Base-by-base conservation (phyloP, 495 filamentous ascomycete genomes). In the Aspergillus saccharolyticus region DNA sequence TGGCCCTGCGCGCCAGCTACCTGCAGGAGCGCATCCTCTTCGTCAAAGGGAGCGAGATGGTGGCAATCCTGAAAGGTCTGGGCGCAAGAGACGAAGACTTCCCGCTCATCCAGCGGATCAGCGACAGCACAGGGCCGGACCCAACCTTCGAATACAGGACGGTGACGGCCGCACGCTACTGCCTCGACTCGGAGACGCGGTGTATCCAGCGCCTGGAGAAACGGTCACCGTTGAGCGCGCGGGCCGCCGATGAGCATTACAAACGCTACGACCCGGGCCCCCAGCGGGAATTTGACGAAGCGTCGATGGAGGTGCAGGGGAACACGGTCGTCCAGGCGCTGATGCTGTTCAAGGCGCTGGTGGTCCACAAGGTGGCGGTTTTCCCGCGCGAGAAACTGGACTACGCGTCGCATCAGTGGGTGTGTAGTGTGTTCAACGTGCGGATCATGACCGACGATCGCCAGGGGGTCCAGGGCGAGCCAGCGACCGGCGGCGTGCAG, bases 81-180 rank as follows among this genome's bases (percentile, higher is more conserved):
- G 49, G 49, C 10, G 49, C 49, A 18, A 52, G 21, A 25, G 49
- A 52, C 20, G 24, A 15, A 15, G 49, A 52, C 21, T 52, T 52
- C 21, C 20, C 16, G 15, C 25, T 28, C 49, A n/a, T 52, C 14
- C 22, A 52, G 25, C n/a, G 4, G 21, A 52, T 52, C 17, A 52
- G 49, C 21, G 49, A 52, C 49, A 20, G 6, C 12, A 52, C 49
- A 24, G 25, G 25, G 4, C 25, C 25, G 4, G 25, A 28, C 9
- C 25, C 25, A 3, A 28, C 25, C 4, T 9, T 28, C 24, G 22
- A 52, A 18, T 52, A 52, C 12, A 10, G 49, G 15, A 30, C 49
- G 1, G 25, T 30, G 21, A 22, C 49, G n/a, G 16, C 17, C 24
- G 49, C 20, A 10, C 49, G 49, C 25, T 52, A 52, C 22, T 28